Conservation (phyloP, 345 rosid genomes). For the Eucalyptus melliodora region DNA sequence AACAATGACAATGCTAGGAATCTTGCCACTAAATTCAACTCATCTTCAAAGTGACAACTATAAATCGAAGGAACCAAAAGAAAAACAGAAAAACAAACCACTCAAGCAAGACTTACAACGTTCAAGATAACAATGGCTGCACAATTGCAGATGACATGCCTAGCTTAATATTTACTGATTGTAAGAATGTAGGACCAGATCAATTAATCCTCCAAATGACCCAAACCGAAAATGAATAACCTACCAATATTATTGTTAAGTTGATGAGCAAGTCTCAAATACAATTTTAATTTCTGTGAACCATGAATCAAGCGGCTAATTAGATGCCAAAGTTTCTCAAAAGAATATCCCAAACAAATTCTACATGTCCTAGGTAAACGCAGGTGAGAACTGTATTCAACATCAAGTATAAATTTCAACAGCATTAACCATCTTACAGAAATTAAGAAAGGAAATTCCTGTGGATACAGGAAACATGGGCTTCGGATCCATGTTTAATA, state of each 20-base stretch:
- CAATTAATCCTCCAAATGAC: neutral
- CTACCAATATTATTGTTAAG: neutral
- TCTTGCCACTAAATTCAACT: neutral
- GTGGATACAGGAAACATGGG: neutral
- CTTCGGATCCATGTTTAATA: neutral
- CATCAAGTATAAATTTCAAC: neutral
- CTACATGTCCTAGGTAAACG: neutral
- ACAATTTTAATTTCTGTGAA: neutral
- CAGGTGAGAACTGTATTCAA: neutral
- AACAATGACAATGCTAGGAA: neutral
- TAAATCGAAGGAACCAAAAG: neutral
- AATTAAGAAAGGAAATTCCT: neutral
- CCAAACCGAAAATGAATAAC: neutral
- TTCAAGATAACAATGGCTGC: neutral
- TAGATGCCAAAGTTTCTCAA: neutral
- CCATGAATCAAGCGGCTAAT: neutral
- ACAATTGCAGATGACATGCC: neutral
- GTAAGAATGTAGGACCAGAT: neutral
- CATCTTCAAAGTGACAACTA: neutral
- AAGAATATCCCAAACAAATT: neutral
- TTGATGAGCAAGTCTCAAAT: neutral
- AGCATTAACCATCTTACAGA: neutral
- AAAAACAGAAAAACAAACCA: neutral
- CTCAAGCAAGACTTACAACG: neutral
- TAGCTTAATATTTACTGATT: neutral